Evolutionary conservation across 2,329 filamentous ascomycete species (phyloP).

Genomic region (Botrytis porri): DNA sequence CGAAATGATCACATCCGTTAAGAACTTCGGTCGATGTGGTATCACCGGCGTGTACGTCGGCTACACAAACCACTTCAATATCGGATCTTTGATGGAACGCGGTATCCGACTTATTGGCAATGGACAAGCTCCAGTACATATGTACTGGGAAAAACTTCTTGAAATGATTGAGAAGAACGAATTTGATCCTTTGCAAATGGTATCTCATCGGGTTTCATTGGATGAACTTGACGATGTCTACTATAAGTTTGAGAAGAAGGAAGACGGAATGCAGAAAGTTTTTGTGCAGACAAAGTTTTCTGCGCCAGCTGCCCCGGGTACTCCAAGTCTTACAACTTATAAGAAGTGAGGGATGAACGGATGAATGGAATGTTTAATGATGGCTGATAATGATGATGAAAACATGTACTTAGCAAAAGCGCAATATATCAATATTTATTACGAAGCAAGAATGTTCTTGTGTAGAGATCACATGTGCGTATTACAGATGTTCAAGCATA

Average conservation of each 20-base stretch:
- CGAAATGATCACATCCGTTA: constrained; percentile 73
- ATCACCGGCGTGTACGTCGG: constrained; percentile 70
- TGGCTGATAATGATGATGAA: not conserved
- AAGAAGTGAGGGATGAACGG: not conserved
- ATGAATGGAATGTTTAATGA: not conserved
- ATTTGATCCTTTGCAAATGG: constrained; percentile 75
- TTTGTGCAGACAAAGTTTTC: constrained; percentile 61
- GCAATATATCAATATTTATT: not conserved
- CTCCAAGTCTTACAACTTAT: constrained; percentile 39
- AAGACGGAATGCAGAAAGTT: constrained; percentile 77
- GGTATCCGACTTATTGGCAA: constrained; percentile 75
- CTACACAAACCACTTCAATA: constrained; percentile 42
- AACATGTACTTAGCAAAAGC: not conserved
- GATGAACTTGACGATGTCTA: constrained; percentile 71
- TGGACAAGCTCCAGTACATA: constrained; percentile 69
- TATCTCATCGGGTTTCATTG: constrained; percentile 72
- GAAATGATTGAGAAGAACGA: constrained; percentile 61
- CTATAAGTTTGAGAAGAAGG: constrained; percentile 53
- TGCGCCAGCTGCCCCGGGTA: constrained; percentile 47
- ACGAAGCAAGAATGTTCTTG: not conserved
- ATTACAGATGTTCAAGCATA: not conserved
- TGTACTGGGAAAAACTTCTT: constrained; percentile 80
- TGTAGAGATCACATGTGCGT: not conserved
- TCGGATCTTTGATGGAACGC: constrained; percentile 74
- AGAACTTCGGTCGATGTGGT: constrained; percentile 70